These are phyloP conservation scores for Solanum hybrid DNA, from an alignment of 305 asterid genomes.

Conservation along the genomic window DNA sequence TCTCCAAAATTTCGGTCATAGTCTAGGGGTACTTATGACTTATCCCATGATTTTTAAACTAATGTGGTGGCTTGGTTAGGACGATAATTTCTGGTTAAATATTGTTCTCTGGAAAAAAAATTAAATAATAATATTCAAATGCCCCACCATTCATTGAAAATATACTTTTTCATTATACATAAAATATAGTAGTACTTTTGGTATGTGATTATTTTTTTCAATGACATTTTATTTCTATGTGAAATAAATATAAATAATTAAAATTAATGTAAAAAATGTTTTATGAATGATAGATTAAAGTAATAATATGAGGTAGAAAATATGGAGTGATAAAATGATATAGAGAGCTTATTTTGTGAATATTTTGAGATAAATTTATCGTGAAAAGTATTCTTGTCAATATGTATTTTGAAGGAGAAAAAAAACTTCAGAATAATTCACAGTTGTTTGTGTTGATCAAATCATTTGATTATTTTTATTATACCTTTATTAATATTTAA, in stretches of 20 bases:
- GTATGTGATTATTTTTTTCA: not conserved
- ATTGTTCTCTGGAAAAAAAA: not conserved
- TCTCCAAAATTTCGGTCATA: too few relatives aligned
- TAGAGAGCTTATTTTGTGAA: not conserved
- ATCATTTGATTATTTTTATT: not conserved
- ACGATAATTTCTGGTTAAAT: not conserved
- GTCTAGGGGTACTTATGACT: too few relatives aligned
- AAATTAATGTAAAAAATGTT: not conserved
- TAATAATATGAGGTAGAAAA: not conserved
- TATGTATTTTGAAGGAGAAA: not conserved
- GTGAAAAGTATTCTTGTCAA: not conserved
- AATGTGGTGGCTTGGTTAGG: not conserved
- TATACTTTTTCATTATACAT: not conserved
- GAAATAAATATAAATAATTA: not conserved
- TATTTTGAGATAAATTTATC: not conserved
- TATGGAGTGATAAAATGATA: not conserved
- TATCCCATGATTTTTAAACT: not conserved
- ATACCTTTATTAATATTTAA: not conserved
- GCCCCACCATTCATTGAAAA: not conserved
- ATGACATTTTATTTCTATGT: not conserved
- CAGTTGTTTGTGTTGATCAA: not conserved
- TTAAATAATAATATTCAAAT: not conserved
- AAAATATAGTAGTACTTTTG: not conserved
- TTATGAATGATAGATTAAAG: not conserved
- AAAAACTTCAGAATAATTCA: not conserved